Base-by-base conservation (phyloP, 257 asterid species). In the Solanum pinnatisectum region DNA sequence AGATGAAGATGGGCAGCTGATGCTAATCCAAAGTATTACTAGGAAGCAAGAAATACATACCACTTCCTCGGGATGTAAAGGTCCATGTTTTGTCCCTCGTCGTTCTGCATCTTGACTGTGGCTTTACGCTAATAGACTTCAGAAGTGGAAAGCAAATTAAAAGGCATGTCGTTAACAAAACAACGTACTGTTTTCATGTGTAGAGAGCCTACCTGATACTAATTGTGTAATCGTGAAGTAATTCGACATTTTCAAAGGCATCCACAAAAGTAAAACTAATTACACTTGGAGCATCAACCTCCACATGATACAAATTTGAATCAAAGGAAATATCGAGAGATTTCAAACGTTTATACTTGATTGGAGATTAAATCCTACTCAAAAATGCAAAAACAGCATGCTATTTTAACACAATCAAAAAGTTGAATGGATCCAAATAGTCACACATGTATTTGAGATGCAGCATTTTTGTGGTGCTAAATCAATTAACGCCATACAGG, bases 11-110 rank as follows among this genome's bases (percentile, higher is more conserved):
- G 30, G 30, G 30, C 30, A 30, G 30, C 30, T 30, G 30, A 30
- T 30, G 1, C 30, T 30, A 81, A 10, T 81, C 42, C 7, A 5
- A 81, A 27, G 67, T 79, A 8, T 27, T 79, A 11, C 49, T 42
- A 15, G 40, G 27, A 79, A 44, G 67, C 10, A 46, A 30, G 68
- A 46, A 46, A 46, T 1, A 18, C 71, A 11, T 79, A 93, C 96
- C 98, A 94, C 87, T 94, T 94, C 87, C 98, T 90, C 25, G 98
- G 98, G 70, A 94, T 93, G 49, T 94, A 94, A 32, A 94, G 94
- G 86, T 94, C 98, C 94, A 94, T 94, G 89, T 92, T 93, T 39
- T 93, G 94, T 5, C 98, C 95, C 87, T 94, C 98, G 0, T 94
- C 96, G 77, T 94, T 94, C 94, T 92, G 95, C 96, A 94, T 94